Evolutionary conservation across 2,329 filamentous ascomycete species (phyloP).

Genomic region (Aureobasidium sp.): DNA sequence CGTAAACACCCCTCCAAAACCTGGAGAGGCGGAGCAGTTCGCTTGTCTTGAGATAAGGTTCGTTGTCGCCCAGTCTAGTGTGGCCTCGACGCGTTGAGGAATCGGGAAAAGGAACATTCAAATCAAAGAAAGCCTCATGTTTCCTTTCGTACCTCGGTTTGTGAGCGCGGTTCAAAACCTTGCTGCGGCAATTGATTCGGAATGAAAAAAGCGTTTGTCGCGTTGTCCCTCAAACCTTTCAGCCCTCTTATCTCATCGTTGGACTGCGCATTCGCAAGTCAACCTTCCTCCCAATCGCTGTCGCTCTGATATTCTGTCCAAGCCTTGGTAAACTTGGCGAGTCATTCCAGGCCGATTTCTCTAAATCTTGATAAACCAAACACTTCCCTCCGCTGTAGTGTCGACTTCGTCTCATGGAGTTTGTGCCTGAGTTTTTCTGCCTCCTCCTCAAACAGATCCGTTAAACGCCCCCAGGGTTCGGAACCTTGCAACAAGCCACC

Average conservation of each 20-base stretch:
- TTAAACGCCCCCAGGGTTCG: slow-evolving; percentile 12
- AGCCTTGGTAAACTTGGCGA: slow-evolving; percentile 11
- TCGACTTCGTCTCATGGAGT: slow-evolving; percentile 23
- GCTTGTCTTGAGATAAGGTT: slow-evolving; percentile 4
- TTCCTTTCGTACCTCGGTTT: neutral
- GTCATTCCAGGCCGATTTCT: neutral
- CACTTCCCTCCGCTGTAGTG: neutral
- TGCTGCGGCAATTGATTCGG: neutral
- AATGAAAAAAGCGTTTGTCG: neutral
- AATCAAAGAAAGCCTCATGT: neutral
- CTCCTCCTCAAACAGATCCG: slow-evolving; percentile 26
- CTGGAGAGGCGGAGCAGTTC: slow-evolving; percentile 10
- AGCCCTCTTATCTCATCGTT: neutral
- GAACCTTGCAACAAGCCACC: neutral
- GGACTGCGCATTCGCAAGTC: neutral
- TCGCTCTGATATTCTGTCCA: neutral
- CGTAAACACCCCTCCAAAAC: neutral
- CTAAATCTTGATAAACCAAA: neutral
- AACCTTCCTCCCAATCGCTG: neutral
- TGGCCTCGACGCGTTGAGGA: slow-evolving; percentile 1
- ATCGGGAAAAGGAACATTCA: neutral
- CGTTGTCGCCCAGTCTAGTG: neutral
- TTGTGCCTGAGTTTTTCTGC: slow-evolving; percentile 25
- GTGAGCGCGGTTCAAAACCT: neutral
- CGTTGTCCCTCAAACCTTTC: neutral